Base-by-base conservation (phyloP, 129 eudicot species). In the Flaveria trinervia region DNA sequence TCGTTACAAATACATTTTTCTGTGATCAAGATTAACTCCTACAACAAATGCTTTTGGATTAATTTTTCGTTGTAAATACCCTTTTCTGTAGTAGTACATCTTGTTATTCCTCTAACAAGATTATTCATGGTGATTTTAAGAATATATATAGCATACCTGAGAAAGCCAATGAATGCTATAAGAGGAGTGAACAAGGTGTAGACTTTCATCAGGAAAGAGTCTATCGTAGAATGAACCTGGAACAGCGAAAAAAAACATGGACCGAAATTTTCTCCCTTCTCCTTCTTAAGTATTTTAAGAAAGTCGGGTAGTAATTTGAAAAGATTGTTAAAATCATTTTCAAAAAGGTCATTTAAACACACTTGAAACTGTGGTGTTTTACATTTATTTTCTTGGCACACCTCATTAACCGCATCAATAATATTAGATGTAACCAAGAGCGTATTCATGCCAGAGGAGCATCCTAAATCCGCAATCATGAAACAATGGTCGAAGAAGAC, bases 101-200 rank as follows among this genome's bases (percentile, higher is more conserved):
- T 28, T 28, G 3, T 28, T 28, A 2, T 28, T 2, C 30, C 30
- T 2, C 4, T 28, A 28, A 28, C 30, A 28, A 28, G 30, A 28
- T 28, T 28, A 28, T 28, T 28, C 30, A 28, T 28, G 30, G 30
- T 28, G 2, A 28, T 28, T 28, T 28, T 28, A 28, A 0, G 30
- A 28, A 28, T 26, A 26, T 26, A 26, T 26, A 26, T 28, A 28
- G 30, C 30, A 61, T 33, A 65, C 70, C 68, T 65, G 49, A 33
- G 70, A 65, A 59, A 59, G 36, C 65, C 65, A 59, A 16, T 59
- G 65, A 59, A 59, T 9, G 1, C 65, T 59, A 23, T 59, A 59
- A 20, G 65, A 59, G n/a, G 65, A 59, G 36, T 59, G 65, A 59
- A 59, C 65, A 59, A 59, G 10, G 65, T 59, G 65, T 5, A 59